Base-by-base conservation (phyloP, 2,329 filamentous ascomycete species). In the Penicillium corylophilum region DNA sequence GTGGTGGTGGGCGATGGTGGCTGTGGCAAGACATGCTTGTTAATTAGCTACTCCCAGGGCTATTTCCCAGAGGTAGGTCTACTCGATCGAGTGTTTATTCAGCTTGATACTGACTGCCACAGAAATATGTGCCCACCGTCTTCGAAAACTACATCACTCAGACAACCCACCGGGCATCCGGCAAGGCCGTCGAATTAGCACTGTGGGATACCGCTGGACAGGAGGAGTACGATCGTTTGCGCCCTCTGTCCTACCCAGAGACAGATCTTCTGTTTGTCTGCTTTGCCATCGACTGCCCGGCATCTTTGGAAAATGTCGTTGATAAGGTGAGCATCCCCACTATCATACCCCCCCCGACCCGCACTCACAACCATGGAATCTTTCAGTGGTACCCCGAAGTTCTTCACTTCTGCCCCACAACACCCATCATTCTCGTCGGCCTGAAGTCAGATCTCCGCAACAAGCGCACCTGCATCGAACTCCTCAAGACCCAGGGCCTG, bases 131-230 rank as follows among this genome's bases (percentile, higher is more conserved):
- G 36, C 94, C 94, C 4, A 99, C 94, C 2, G 94, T 99, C 46
- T 99, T 99, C 73, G 94, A 99, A 71, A 99, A 99, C 79, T 99
- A 99, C 83, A 97, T 99, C 77, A 96, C 94, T 48, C 93, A 96
- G 73, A 95, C 93, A 51, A 88, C 86, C 54, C 94, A 99, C 76
- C 84, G 86, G 59, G 84, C 86, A 40, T 89, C 88, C 12, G 92
- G 93, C 68, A 97, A 96, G 81, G 92, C 88, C 51, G 91, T 99
- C 62, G 94, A 99, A 77, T 84, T 99, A 55, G 94, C 94, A 36
- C 82, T 99, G 46, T 99, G 94, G 94, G 94, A 99, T 75, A 99
- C 94, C 24, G 94, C 94, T 64, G 94, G 94, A 35, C 94, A 99
- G 75, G 94, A 99, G 75, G 94, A 97, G 77, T 99, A 99, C 73